phyloP scores from a whole-genome alignment of 1,284 basidiomycete species.

The Papiliotrema terrestris region DNA sequence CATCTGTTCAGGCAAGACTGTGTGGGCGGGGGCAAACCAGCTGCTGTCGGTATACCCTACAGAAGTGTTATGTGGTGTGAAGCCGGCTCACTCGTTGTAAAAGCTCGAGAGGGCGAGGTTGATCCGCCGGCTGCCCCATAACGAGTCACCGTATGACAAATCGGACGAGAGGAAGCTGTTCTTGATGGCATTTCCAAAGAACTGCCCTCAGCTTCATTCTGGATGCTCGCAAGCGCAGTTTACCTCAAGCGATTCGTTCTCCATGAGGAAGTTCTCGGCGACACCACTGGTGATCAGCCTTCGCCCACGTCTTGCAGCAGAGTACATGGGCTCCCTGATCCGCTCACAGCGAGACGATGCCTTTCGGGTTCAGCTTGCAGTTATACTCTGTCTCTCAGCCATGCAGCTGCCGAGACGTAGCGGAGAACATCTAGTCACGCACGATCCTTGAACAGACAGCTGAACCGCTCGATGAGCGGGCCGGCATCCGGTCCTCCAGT shows the following conservation, averaged over 20 bases:
- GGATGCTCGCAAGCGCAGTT: background rate
- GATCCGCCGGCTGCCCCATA: slow-evolving; percentile 45
- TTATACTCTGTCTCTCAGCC: slow-evolving; percentile 32
- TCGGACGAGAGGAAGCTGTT: slow-evolving; percentile 33
- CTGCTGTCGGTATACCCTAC: slow-evolving; percentile 9
- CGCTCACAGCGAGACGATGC: slow-evolving; percentile 46
- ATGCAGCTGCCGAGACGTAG: background rate
- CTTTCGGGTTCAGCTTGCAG: slow-evolving; percentile 41
- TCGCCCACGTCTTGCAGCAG: background rate
- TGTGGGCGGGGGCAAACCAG: slow-evolving; percentile 31
- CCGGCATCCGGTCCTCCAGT: slow-evolving; percentile 46
- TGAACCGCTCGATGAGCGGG: slow-evolving; percentile 45
- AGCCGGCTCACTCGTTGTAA: slow-evolving; percentile 33
- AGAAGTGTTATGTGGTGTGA: too few species aligned
- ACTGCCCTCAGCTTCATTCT: slow-evolving; percentile 10
- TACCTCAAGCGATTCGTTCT: slow-evolving; percentile 41
- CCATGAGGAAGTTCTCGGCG: slow-evolving; percentile 50
- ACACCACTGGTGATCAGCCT: slow-evolving; percentile 33
- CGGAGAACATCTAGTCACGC: slow-evolving; percentile 9
- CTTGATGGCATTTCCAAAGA: slow-evolving; percentile 38
- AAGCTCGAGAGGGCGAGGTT: slow-evolving; percentile 36
- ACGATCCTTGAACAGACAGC: slow-evolving; percentile 46
- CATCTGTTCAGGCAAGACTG: slow-evolving; percentile 37
- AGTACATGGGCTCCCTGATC: too few species aligned
- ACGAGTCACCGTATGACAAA: slow-evolving; percentile 42